Conservation (phyloP, 2,329 filamentous ascomycete genomes). For the Talaromyces pinophilus region DNA sequence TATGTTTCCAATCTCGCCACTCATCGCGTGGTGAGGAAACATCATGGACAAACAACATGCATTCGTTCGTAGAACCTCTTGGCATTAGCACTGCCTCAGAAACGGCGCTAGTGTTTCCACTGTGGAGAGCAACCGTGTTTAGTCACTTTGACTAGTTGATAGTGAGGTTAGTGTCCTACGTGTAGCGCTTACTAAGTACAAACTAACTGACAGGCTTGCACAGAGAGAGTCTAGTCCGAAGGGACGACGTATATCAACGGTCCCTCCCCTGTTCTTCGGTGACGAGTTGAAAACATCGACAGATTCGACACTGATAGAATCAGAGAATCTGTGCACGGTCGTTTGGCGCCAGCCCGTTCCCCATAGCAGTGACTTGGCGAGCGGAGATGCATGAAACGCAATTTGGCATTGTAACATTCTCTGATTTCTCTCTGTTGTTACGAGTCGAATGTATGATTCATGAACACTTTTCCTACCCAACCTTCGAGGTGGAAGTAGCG, state of each 20-base stretch:
- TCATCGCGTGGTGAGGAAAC: not conserved
- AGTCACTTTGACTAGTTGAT: not conserved
- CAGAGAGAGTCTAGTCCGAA: not conserved
- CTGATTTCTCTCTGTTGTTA: not conserved
- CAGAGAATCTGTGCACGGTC: not conserved
- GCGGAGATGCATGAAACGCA: conserved; percentile 11
- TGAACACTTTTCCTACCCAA: not conserved
- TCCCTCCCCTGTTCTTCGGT: not conserved
- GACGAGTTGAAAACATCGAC: not conserved
- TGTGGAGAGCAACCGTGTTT: not conserved
- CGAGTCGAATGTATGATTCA: not conserved
- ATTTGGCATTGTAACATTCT: not conserved
- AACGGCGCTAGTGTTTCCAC: conserved; percentile 8
- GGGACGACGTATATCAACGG: not conserved
- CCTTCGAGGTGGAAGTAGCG: not conserved
- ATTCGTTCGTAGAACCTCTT: not conserved
- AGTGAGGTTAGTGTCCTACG: not conserved
- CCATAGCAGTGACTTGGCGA: not conserved
- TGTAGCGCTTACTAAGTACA: not conserved
- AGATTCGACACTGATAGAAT: not conserved
- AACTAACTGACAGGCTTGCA: not conserved
- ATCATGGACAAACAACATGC: not conserved
- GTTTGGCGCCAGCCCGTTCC: not conserved
- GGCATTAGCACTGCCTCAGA: conserved; percentile 15
- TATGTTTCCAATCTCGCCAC: not conserved